Evolutionary conservation across 2,329 filamentous ascomycete species (phyloP).

Genomic region (Arthrobotrys entomopaga): DNA sequence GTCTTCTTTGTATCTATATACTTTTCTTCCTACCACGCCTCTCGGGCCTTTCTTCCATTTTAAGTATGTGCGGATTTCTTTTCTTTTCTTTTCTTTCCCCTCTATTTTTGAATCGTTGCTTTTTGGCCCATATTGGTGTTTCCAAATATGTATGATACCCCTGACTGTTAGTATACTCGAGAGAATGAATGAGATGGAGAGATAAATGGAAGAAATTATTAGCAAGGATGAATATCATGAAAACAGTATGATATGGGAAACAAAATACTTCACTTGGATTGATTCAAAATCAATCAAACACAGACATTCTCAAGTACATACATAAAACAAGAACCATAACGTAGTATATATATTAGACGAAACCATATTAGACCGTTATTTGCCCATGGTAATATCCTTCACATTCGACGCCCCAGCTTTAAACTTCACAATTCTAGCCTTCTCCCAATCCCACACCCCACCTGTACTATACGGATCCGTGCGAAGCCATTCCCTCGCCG

Average conservation of each 20-base stretch:
- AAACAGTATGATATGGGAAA: constrained; percentile 18
- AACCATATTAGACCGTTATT: too few species aligned
- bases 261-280: background rate
- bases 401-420: constrained; percentile 39
- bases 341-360: too few species aligned
- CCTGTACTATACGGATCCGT: constrained; percentile 45
- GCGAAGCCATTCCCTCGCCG: constrained; percentile 33
- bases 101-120: constrained; percentile 61
- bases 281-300: too few species aligned
- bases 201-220: constrained; percentile 11
- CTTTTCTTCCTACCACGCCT: constrained; percentile 12
- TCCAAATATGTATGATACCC: constrained; percentile 53
- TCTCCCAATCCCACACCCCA: constrained; percentile 53
- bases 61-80: constrained; percentile 11
- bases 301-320: too few species aligned
- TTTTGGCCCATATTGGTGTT: constrained; percentile 54
- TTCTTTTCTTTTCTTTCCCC: constrained; percentile 59
- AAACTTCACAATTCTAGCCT: constrained; percentile 47
- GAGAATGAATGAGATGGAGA: constrained; percentile 9
- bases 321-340: too few species aligned
- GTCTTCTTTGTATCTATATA: constrained; percentile 51
- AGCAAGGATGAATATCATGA: constrained; percentile 13
- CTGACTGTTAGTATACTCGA: constrained; percentile 35
- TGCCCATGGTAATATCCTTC: constrained; percentile 23
- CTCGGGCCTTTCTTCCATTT: constrained; percentile 17